Base-by-base conservation (phyloP, 805 yeast species). In the Candida patagonica region DNA sequence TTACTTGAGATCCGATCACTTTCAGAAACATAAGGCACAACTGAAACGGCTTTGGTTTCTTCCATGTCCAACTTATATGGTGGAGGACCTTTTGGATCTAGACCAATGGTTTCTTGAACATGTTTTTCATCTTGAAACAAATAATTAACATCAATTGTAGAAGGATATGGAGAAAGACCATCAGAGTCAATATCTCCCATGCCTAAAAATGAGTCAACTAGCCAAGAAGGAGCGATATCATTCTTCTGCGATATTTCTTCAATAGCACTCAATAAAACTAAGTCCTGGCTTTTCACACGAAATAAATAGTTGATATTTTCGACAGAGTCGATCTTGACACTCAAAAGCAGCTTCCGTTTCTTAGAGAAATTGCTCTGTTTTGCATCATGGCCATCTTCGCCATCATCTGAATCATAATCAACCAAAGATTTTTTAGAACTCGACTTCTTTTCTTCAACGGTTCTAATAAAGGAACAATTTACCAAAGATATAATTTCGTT, bases 151-250 rank as follows among this genome's bases (percentile, higher is more conserved):
- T 33, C 37, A 29, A 29, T 29, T n/a, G 31, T 15, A 29, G 26
- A 33, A 5, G 37, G 27, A 21, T 4, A 8, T 33, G 9, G 13
- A 27, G 26, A 8, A 5, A 33, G 12, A n/a, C 7, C 6, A 24
- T 6, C 16, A 8, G 20, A 24, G 5, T 36, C 13, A 4, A 61
- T 55, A 30, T 46, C 49, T 2, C 65, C 66, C 47, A 50, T 58
- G 2, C 65, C 67, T 25, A 66, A 33, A 20, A 64, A 44, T 13
- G 44, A 35, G 22, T 61, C 61, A 6, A 43, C 27, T 0, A 66
- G 37, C 71, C 71, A 66, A 1, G 50, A 53, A 0, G 68, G 68
- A 0, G 63, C 26, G 3, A 24, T 33, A 33, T 33, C 24, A 10
- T 26, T 17, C 27, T 10, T 17, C 7, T 16, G 3, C 13, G 13